phyloP scores from a whole-genome alignment of 2,329 filamentous ascomycete species.

The Colletotrichum sp. region DNA sequence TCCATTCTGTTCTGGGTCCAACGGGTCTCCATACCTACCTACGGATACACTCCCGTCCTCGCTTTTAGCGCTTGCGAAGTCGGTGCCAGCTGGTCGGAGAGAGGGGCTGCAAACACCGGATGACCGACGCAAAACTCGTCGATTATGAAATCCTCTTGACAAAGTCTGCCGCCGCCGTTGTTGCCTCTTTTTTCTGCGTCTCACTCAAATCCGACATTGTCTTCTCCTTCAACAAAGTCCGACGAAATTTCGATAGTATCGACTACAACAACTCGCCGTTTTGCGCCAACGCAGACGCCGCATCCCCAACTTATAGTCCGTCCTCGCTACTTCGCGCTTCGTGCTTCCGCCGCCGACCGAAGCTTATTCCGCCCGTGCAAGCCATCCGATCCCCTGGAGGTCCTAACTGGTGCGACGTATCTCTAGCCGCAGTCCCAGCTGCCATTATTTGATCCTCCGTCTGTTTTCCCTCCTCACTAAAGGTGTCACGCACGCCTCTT shows the following conservation, averaged over 20 bases:
- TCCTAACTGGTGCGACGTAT: background rate
- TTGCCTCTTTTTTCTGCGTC: background rate
- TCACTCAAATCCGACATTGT: background rate
- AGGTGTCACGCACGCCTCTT: background rate
- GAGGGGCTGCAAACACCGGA: conserved; percentile 17
- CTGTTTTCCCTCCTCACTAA: background rate
- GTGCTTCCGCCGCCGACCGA: conserved; percentile 10
- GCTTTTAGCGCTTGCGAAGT: conserved; percentile 19
- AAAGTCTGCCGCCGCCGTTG: background rate
- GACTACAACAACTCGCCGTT: background rate
- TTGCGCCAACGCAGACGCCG: background rate
- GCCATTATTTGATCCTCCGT: background rate
- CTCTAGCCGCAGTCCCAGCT: background rate
- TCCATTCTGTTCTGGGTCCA: background rate
- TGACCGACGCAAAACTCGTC: conserved; percentile 15
- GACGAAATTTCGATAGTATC: background rate
- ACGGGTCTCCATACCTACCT: background rate
- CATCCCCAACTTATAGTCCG: background rate
- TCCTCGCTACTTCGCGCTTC: conserved; percentile 6
- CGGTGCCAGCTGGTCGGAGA: conserved; percentile 11
- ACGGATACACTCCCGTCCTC: background rate
- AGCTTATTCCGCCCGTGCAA: conserved; percentile 12
- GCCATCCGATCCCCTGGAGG: conserved; percentile 8
- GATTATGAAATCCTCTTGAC: conserved; percentile 4
- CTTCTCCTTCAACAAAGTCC: background rate